Base-by-base conservation (phyloP, 768 basidiomycete species). In the button mushroom (Agaricus bisporus) region DNA sequence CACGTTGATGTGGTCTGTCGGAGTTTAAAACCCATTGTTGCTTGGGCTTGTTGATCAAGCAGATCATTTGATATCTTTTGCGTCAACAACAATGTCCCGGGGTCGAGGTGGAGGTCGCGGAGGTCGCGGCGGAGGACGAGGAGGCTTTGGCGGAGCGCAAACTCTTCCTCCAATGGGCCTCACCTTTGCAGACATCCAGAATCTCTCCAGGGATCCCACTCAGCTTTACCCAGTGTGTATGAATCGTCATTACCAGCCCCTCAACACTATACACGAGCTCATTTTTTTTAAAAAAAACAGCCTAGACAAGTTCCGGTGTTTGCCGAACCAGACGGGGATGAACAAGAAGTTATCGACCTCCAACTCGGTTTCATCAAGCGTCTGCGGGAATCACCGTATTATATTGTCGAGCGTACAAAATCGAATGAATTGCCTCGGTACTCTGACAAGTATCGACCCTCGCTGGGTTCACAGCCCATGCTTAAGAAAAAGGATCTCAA, bases 361-460 rank as follows among this genome's bases (percentile, higher is more conserved):
- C 91, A 92, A 61, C 74, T 79, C 42, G 85, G 81, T 12, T 85
- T 88, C 60, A 76, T 78, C 12, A 59, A 76, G 5, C 79, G 90
- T 35, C 68, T 93, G 50, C 78, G 82, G 57, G 78, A 76, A 50
- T 90, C 88, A 5, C 73, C 78, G 44, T 93, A 91, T 68, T 89
- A 84, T 64, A 73, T 92, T 48, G 80, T 85, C 15, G 88, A 93
- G 67, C 68, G 75, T 37, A 78, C 76, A 10, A 90, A 85, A 68
- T 81, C 85, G 3, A 77, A 75, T 88, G 91, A 90, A 41, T 69
- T 92, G 4, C 81, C 86, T 41, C 82, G 87, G 26, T 93, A 91
- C 64, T 90, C 88, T 15, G 91, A 93, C 68, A 89, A 88, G 67
- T 91, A 91, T 65, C 78, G 84, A 6, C 81, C 84, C 2, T 82